Evolutionary conservation across 2,329 filamentous ascomycete species (phyloP), one percentile per base, ranked within the genome.

Genomic region (Periconia sp.): DNA sequence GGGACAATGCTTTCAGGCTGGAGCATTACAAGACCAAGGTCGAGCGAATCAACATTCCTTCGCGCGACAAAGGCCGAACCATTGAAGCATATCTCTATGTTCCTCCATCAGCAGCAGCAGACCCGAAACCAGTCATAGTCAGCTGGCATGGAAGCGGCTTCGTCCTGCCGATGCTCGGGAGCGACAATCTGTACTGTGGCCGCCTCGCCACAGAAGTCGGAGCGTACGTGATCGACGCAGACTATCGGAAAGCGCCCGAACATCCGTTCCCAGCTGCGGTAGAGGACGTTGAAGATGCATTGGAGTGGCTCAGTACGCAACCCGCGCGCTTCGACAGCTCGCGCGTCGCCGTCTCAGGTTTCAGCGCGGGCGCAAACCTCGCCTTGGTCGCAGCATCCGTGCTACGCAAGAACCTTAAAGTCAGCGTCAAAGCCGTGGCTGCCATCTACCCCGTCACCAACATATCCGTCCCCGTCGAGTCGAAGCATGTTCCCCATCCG

Each of bases 361-460:
- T 74, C 50, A 73, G 69, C 30, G 67, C 73, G 0, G 73, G 73
- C 3, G 73, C 38, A 0, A 73, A 67, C 30, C 57, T 75, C 10
- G 66, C 67, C 1, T 56, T 76, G 4, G 63, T 61, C 2, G 61
- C 64, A 2, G 54, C 64, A 1, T 40, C 16, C 12, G 21, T 36
- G n/a, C 22, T 41, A 19, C 23, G 59, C 59, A 36, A 56, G 23
- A 23, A 43, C 52, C 15, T 72, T 65, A 5, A 50, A 44, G 29
- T 57, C 59, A 35, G 68, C 59, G 4, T 70, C 69, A 47, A 51
- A 42, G 36, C 19, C 13, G 37, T 57, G 40, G 3, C 70, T 18
- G 61, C 66, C 1, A 63, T 72, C 39, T 63, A 72, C 48, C 63
- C 73, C 0, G 61, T 66, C 0, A 59, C 59, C 2, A 65, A 73